Evolutionary conservation across 768 basidiomycete species (phyloP).

Genomic region (Dentipellis fragilis): DNA sequence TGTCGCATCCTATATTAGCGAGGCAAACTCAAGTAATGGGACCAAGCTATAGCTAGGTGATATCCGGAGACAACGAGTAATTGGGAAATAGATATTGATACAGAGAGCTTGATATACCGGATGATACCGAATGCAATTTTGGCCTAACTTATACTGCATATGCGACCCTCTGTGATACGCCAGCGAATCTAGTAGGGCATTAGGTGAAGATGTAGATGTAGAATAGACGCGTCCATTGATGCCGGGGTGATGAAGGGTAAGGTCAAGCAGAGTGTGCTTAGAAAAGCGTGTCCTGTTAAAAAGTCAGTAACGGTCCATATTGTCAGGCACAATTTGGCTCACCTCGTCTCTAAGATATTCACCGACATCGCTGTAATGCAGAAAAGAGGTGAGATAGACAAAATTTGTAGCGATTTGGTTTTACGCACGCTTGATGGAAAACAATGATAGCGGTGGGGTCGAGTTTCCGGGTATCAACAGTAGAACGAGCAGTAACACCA

Average conservation of each 20-base stretch:
- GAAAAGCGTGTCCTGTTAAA: slow-evolving; percentile 66
- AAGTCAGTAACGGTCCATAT: background rate
- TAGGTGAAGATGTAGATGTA: background rate
- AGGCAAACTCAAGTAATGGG: background rate
- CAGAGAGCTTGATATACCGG: too few relatives aligned
- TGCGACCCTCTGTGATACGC: background rate
- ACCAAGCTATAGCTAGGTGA: background rate
- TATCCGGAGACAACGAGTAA: background rate
- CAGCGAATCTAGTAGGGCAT: background rate
- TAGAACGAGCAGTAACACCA: slow-evolving; percentile 93
- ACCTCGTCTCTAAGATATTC: slow-evolving; percentile 98
- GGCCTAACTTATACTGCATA: too few relatives aligned
- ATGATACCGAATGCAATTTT: too few relatives aligned
- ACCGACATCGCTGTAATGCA: slow-evolving; percentile 71
- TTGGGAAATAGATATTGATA: background rate
- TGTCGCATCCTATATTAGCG: too few relatives aligned
- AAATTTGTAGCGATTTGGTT: background rate
- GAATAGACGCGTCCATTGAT: background rate
- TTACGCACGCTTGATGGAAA: slow-evolving; percentile 89
- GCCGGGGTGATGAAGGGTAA: background rate
- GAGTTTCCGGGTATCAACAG: slow-evolving; percentile 90
- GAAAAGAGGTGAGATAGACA: background rate
- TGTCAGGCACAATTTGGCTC: slow-evolving; percentile 10
- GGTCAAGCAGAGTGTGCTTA: slow-evolving; percentile 17
- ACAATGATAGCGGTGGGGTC: slow-evolving; percentile 97